Base-by-base conservation (phyloP, 257 asterid species). In the Solanum medicagineum region DNA sequence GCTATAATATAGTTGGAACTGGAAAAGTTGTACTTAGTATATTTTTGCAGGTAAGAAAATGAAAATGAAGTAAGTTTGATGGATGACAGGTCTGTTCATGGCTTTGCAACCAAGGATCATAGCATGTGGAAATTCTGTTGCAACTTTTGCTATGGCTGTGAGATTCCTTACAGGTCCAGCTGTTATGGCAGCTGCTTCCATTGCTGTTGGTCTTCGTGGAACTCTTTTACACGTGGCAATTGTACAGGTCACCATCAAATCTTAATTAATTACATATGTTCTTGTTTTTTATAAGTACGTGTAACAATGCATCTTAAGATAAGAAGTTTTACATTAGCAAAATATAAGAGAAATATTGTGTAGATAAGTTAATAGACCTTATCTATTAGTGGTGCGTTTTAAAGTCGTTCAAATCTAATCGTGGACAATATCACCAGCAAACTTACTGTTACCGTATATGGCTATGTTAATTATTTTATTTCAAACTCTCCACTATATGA, bases 161-260 rank as follows among this genome's bases (percentile, higher is more conserved):
- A 96, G 99, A 95, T 96, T 96, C 95, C 97, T 96, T 91, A 90
- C 97, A 20, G 98, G 98, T 54, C 99, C 99, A 88, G 99, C 99
- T 91, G 97, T 96, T 88, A 96, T 96, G 98, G 99, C 98, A 57
- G 98, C 97, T 85, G 95, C 99, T 89, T 96, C 98, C 91, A 91
- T 94, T 88, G 98, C 92, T 87, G 97, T 96, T 90, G 99, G 99
- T 85, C 99, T 96, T 84, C 98, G 97, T 11, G 98, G 98, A 32
- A 94, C 70, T 79, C 98, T 96, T 81, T 86, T 96, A 87, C 97
- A 95, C 85, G 89, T 96, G 44, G 98, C 98, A 84, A 96, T 96
- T 88, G 98, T 96, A 54, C 99, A 96, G 99, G 99, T 94, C 81
- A 32, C 55, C 80, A 1, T 44, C 24, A 56, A 68, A 12, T 47